phyloP scores from a whole-genome alignment of 495 filamentous ascomycete species.

The Chaetomium fimeti region DNA sequence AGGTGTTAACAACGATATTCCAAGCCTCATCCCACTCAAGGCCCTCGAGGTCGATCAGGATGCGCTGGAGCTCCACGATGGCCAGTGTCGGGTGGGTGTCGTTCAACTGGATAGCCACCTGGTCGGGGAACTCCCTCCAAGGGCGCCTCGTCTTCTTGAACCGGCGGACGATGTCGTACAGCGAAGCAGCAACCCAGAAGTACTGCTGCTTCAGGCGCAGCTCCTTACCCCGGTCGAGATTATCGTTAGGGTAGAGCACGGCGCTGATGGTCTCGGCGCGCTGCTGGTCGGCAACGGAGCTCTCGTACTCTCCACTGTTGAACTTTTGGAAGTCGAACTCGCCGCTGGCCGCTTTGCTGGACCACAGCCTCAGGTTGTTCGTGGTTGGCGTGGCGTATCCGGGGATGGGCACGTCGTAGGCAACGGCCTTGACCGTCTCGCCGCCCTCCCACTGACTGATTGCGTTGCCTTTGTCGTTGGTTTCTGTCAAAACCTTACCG shows the following conservation, averaged over 20 bases:
- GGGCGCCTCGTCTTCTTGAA: slow-evolving; percentile 95
- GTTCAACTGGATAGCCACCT: slow-evolving; percentile 96
- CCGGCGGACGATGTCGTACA: slow-evolving; percentile 91
- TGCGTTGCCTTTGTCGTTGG: slow-evolving; percentile 73
- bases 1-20: slow-evolving; percentile 67
- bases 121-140: slow-evolving; percentile 90
- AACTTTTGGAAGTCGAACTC: slow-evolving; percentile 99
- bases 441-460: slow-evolving; percentile 80
- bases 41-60: slow-evolving; percentile 83
- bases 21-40: slow-evolving; percentile 94
- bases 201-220: slow-evolving; percentile 98
- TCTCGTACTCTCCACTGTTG: slow-evolving; percentile 97
- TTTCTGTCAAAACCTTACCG: slow-evolving; percentile 68
- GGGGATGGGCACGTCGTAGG: slow-evolving; percentile 93
- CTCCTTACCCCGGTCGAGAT: slow-evolving; percentile 93
- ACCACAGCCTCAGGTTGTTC: slow-evolving; percentile 96
- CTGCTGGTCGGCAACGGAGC: slow-evolving; percentile 93
- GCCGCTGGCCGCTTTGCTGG: slow-evolving; percentile 91
- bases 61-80: slow-evolving; percentile 91
- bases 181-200: slow-evolving; percentile 97
- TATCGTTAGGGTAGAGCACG: slow-evolving; percentile 96
- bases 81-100: slow-evolving; percentile 97
- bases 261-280: slow-evolving; percentile 96
- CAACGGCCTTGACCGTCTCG: slow-evolving; percentile 87
- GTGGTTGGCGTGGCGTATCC: slow-evolving; percentile 86